Conservation (phyloP, 768 basidiomycete species). For the Russula foetens region DNA sequence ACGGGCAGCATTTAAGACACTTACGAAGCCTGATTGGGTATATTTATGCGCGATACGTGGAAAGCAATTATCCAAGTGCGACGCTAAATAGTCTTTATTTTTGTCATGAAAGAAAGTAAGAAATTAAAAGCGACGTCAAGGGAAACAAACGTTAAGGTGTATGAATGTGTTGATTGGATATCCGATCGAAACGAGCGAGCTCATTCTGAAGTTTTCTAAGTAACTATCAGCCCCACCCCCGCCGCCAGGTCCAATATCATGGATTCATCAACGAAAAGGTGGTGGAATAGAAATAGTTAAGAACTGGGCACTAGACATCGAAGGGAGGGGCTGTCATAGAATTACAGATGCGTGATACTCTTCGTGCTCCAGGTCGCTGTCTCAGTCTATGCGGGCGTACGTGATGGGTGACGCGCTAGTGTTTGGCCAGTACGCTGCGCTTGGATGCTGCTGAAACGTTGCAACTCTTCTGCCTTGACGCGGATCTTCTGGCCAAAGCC, state of each 20-base stretch:
- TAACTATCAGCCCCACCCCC: not conserved
- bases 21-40: too few relatives aligned
- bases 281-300: not conserved
- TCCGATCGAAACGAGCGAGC: not conserved
- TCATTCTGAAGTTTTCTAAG: not conserved
- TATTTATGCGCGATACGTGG: not conserved
- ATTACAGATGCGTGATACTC: conserved; percentile 6
- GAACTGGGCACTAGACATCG: not conserved
- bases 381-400: conserved; percentile 32
- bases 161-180: not conserved
- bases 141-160: not conserved
- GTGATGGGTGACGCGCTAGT: conserved; percentile 68
- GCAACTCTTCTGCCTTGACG: conserved; percentile 79
- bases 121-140: not conserved
- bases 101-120: not conserved
- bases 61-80: not conserved
- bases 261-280: not conserved
- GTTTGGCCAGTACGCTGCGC: conserved; percentile 69
- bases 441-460: conserved; percentile 82
- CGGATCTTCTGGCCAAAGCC: conserved; percentile 76
- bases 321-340: not conserved
- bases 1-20: not conserved
- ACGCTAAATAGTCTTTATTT: conserved; percentile 5
- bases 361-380: not conserved
- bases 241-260: not conserved